These are phyloP conservation scores for Botryotinia globosa DNA, from an alignment of 2,329 filamentous ascomycete genomes.

Conservation along the genomic window DNA sequence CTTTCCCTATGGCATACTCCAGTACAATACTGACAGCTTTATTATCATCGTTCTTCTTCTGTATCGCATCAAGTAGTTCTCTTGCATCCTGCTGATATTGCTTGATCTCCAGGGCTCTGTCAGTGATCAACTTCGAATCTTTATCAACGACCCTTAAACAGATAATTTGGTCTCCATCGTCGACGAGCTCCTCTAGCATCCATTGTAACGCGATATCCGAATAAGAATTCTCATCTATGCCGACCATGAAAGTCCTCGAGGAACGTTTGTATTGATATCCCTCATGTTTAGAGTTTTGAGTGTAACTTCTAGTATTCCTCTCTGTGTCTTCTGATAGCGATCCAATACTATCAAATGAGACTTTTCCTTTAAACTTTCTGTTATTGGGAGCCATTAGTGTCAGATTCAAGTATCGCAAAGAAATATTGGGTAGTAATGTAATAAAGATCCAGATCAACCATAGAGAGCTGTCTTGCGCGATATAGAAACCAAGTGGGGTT, in stretches of 20 bases:
- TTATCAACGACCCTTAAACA: conserved; percentile 71
- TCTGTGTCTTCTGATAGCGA: conserved; percentile 63
- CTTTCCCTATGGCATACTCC: conserved; percentile 69
- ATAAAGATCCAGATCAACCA: not conserved
- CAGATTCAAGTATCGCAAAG: not conserved
- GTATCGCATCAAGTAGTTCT: conserved; percentile 61
- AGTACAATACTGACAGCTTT: conserved; percentile 70
- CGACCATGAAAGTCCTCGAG: conserved; percentile 68
- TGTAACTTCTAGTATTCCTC: conserved; percentile 57
- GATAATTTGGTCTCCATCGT: conserved; percentile 73
- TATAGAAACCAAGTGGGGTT: conserved; percentile 22
- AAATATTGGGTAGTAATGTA: not conserved
- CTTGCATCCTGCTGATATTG: conserved; percentile 64
- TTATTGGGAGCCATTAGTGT: conserved; percentile 26
- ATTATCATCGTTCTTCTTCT: conserved; percentile 66
- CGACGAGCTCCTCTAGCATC: conserved; percentile 73
- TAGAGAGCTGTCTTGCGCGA: conserved; percentile 10
- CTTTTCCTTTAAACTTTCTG: conserved; percentile 61
- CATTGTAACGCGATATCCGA: conserved; percentile 72
- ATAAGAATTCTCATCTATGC: conserved; percentile 72
- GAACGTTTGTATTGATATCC: conserved; percentile 67
- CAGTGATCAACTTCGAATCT: conserved; percentile 62
- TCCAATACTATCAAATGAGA: conserved; percentile 72
- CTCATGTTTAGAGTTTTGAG: conserved; percentile 68
- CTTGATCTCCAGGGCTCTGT: conserved; percentile 56